Evolutionary conservation across 371 early-diverging fungal genomes (phyloP), one percentile per base, ranked within the genome.

Genomic region (Mucor piriformis): DNA sequence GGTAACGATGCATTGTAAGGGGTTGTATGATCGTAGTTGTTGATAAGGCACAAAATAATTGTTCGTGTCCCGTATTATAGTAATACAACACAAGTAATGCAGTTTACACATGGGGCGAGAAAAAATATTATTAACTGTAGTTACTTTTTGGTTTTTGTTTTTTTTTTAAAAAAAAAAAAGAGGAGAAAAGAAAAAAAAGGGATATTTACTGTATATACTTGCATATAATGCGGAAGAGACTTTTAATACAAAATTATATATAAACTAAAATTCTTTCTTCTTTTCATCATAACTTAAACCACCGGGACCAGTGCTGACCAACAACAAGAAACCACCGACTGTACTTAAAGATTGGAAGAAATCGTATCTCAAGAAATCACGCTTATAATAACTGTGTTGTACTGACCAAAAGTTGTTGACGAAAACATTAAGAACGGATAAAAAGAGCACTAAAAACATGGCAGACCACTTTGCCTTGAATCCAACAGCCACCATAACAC

Each of bases 401-500:
- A 95, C 80, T 7, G 92, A 84, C 98, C 98, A 97, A 88, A 95
- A 97, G 88, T 96, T 95, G 81, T 97, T 97, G 64, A 96, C 86
- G 27, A 92, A 69, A 51, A 97, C 83, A 67, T 97, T 97, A 65
- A 89, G 85, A 50, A 97, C 83, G 42, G 88, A 88, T 53, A 97
- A 69, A 72, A 97, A 87, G 24, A 93, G 75, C 40, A 97, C 92
- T 47, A 97, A 73, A 64, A 97, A 89, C 81, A 92, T 91, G 27
- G 98, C 97, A 6, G 94, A 92, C 84, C 85, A 91, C 76, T 93
- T 95, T 35, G 98, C 96, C 81, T 96, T 97, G 85, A 96, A 97
- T 1, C 98, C 98, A 20, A 97, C 89, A 3, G 91, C 94, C 20
- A 97, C 93, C 95, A 96, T 94, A 50, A 93, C 66, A 73, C 95